These are phyloP conservation scores for Serpula lacrymans DNA, from an alignment of 768 basidiomycete species.

Conservation along the genomic window DNA sequence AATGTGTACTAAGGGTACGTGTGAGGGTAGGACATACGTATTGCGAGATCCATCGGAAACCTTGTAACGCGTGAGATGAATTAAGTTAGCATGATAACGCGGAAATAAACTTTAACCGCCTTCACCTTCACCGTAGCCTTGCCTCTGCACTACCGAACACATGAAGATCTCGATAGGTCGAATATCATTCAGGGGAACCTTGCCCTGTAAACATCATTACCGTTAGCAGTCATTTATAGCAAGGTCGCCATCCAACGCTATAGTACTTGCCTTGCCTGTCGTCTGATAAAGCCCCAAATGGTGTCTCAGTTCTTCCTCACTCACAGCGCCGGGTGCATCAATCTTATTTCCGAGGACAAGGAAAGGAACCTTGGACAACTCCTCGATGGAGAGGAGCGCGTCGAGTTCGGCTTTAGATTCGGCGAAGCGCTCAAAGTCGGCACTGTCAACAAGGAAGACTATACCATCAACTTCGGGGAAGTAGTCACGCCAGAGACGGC, in stretches of 20 bases:
- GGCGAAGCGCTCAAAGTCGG: slow-evolving; percentile 93
- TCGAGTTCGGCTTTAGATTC: slow-evolving; percentile 98
- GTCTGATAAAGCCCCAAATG: slow-evolving; percentile 96
- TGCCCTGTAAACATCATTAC: slow-evolving; percentile 57
- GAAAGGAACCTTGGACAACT: slow-evolving; percentile 95
- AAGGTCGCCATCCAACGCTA: slow-evolving; percentile 3
- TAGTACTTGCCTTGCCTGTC: slow-evolving; percentile 87
- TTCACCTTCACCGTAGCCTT: slow-evolving; percentile 95
- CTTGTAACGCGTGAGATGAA: slow-evolving; percentile 28
- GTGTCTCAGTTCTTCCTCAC: slow-evolving; percentile 95
- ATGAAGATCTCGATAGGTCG: slow-evolving; percentile 99
- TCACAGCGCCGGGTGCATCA: slow-evolving; percentile 95
- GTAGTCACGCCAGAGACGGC: slow-evolving; percentile 99
- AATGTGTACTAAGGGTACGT: too few relatives aligned
- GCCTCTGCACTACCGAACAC: slow-evolving; percentile 99
- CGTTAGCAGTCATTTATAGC: neutral
- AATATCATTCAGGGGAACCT: slow-evolving; percentile 94
- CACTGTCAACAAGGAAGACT: slow-evolving; percentile 96
- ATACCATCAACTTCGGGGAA: slow-evolving; percentile 99
- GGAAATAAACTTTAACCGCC: slow-evolving; percentile 1
- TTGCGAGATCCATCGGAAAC: slow-evolving; percentile 97
- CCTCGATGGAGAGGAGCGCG: slow-evolving; percentile 92
- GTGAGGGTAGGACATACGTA: slow-evolving; percentile 58
- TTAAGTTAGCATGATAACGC: slow-evolving; percentile 10
- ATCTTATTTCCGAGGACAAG: slow-evolving; percentile 99